These are phyloP conservation scores for Kurtzmaniella fragi DNA, from an alignment of 805 yeast genomes.

Conservation along the genomic window DNA sequence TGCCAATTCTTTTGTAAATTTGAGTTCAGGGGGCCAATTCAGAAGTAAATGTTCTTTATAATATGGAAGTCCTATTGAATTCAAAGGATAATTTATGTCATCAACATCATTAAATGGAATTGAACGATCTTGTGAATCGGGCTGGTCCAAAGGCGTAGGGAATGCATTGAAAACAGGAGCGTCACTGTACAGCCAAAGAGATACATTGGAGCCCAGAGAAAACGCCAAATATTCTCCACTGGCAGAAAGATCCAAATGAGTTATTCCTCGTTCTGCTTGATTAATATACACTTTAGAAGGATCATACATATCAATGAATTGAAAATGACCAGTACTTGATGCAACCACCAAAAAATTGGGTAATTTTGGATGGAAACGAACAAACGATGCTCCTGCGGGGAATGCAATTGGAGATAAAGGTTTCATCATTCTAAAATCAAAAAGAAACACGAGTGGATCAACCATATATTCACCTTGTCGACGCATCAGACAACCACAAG, in stretches of 20 bases:
- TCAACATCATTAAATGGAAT: slow-evolving; percentile 31
- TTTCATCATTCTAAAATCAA: slow-evolving; percentile 69
- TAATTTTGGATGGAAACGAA: slow-evolving; percentile 78
- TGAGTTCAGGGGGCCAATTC: slow-evolving; percentile 65
- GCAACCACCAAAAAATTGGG: slow-evolving; percentile 74
- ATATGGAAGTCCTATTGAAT: slow-evolving; percentile 79
- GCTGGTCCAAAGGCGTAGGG: slow-evolving; percentile 46
- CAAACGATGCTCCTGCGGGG: slow-evolving; percentile 85
- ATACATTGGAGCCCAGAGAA: slow-evolving; percentile 10
- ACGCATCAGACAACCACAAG: slow-evolving; percentile 76
- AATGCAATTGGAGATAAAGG: slow-evolving; percentile 78
- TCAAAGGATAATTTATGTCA: slow-evolving; percentile 51
- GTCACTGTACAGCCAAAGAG: slow-evolving; percentile 20
- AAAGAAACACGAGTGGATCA: slow-evolving; percentile 81
- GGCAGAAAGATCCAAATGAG: too few relatives aligned
- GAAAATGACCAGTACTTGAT: slow-evolving; percentile 75
- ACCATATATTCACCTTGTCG: slow-evolving; percentile 43
- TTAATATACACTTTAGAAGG: slow-evolving; percentile 63
- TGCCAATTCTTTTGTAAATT: slow-evolving; percentile 57
- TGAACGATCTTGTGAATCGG: slow-evolving; percentile 29
- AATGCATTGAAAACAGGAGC: slow-evolving; percentile 30
- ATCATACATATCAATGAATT: slow-evolving; percentile 76
- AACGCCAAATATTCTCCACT: slow-evolving; percentile 6
- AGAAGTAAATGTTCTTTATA: slow-evolving; percentile 74
- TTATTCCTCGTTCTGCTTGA: slow-evolving; percentile 46